phyloP scores from a whole-genome alignment of 371 early-diverging fungal genomes.

The Mucor sp. region DNA sequence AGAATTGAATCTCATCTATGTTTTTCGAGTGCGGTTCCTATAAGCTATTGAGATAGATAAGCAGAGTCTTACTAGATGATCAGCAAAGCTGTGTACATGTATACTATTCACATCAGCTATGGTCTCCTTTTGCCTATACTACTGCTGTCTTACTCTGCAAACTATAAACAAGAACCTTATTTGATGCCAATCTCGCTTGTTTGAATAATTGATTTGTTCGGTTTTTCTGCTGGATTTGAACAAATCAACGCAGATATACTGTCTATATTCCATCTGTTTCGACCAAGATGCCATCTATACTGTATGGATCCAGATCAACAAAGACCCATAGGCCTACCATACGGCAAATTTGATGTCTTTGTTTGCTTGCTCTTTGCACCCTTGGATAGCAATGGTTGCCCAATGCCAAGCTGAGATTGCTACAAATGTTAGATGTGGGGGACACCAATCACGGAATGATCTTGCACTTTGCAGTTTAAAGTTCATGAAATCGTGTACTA shows the following conservation, averaged over 20 bases:
- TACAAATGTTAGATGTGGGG: background rate
- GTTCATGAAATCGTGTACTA: background rate
- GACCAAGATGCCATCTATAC: no score
- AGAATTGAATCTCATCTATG: background rate
- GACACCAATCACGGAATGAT: background rate
- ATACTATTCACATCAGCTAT: no score
- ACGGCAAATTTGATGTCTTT: background rate
- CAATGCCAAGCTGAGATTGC: background rate
- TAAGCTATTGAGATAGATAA: background rate
- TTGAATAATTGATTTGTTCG: background rate
- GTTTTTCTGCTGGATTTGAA: background rate
- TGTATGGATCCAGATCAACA: no score
- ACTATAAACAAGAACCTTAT: background rate
- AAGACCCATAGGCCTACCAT: background rate
- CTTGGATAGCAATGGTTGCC: background rate
- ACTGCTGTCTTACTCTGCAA: background rate
- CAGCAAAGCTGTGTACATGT: background rate
- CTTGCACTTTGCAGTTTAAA: background rate
- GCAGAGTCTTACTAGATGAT: background rate
- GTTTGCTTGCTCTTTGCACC: background rate
- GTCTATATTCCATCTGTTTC: background rate
- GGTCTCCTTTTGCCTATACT: no score
- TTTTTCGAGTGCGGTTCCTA: background rate
- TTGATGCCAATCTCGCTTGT: background rate
- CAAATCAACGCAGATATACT: background rate